Conservation (phyloP, 352 stramenopile species). For the Phytophthora pisi region DNA sequence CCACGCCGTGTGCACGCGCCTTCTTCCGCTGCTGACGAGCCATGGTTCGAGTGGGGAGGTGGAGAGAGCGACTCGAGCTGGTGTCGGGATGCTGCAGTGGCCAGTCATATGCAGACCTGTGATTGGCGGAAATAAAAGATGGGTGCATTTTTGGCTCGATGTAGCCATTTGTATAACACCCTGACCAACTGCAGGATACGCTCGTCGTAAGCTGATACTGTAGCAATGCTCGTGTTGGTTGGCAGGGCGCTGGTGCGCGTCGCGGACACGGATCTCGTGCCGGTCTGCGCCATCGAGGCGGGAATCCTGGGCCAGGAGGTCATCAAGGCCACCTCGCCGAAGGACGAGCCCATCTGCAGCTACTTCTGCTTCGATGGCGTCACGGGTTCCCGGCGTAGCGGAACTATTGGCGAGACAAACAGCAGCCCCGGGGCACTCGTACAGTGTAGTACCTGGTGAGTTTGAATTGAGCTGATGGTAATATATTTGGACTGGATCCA, state of each 20-base stretch:
- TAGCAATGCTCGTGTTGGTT: background rate
- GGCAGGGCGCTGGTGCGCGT: constrained; percentile 48
- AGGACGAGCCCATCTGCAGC: constrained; percentile 97
- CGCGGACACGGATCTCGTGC: constrained; percentile 73
- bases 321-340: constrained; percentile 96
- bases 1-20: constrained; percentile 54
- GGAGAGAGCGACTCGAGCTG: background rate
- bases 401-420: too few species aligned
- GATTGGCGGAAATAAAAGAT: background rate
- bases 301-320: constrained; percentile 98
- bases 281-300: constrained; percentile 96
- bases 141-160: background rate
- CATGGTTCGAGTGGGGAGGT: constrained; percentile 35
- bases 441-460: too few species aligned
- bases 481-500: background rate
- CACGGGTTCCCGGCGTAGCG: constrained; percentile 21
- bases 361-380: constrained; percentile 93
- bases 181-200: background rate
- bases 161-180: background rate
- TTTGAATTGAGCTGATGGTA: too few species aligned
- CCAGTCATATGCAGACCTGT: background rate
- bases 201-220: background rate
- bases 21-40: constrained; percentile 66
- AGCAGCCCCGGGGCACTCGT: too few species aligned
- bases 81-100: too few species aligned